These are phyloP conservation scores for Aspergillus sparsus DNA, from an alignment of 495 filamentous ascomycete genomes.

Conservation along the genomic window DNA sequence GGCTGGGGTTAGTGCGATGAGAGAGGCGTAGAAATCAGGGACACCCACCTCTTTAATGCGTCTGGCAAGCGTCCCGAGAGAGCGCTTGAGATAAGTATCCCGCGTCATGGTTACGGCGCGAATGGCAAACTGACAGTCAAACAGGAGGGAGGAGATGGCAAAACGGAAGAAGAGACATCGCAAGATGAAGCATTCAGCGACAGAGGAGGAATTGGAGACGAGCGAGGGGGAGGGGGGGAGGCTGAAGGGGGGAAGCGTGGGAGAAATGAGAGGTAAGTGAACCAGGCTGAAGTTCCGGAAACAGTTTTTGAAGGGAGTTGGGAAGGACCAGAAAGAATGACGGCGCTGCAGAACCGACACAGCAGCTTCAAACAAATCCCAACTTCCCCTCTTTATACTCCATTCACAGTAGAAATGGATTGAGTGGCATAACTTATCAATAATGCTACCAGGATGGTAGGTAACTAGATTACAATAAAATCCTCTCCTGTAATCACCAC, in stretches of 20 bases:
- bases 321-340: constrained; percentile 24
- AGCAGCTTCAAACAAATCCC: constrained; percentile 7
- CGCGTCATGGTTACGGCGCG: constrained; percentile 47
- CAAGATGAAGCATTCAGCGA: not conserved
- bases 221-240: constrained; percentile 10
- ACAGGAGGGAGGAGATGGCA: constrained; percentile 4
- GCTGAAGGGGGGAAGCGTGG: constrained; percentile 19
- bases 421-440: too few species aligned
- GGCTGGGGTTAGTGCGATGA: not conserved
- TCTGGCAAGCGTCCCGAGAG: constrained; percentile 59
- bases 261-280: constrained; percentile 21
- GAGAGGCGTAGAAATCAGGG: not conserved
- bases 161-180: constrained; percentile 23
- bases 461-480: not conserved
- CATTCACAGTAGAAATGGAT: too few species aligned
- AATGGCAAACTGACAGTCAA: constrained; percentile 12
- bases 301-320: constrained; percentile 19
- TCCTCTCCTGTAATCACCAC: too few species aligned
- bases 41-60: constrained; percentile 64
- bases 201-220: constrained; percentile 1
- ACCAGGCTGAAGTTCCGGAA: constrained; percentile 19
- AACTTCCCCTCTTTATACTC: not conserved
- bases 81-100: constrained; percentile 60
- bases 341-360: constrained; percentile 7
- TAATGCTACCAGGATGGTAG: not conserved